Evolutionary conservation across 306 rosid genomes (phyloP).

Genomic region (Vigna unguiculata): DNA sequence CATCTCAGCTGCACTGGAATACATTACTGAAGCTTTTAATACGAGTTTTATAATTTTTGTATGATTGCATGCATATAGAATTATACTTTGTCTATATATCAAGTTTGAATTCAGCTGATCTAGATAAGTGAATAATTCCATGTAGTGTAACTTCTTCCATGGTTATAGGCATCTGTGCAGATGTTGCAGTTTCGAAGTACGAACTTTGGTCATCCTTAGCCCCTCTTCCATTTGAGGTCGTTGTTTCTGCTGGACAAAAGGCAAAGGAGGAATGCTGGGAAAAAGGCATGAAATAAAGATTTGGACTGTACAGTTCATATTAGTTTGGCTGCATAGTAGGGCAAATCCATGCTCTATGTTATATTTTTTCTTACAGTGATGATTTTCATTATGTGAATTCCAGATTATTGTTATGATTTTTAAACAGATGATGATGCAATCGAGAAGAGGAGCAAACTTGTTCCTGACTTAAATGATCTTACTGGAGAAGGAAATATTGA

Average conservation of each 20-base stretch:
- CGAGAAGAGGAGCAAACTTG: constrained; percentile 74
- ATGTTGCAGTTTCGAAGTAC: constrained; percentile 85
- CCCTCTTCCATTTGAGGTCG: constrained; percentile 98
- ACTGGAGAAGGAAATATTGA: constrained; percentile 97
- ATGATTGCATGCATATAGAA: constrained; percentile 20
- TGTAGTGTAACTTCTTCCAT: constrained; percentile 46
- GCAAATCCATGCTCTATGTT: constrained; percentile 31
- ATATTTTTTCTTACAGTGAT: constrained; percentile 18
- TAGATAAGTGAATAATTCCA: constrained; percentile 23
- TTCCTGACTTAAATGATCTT: constrained; percentile 83
- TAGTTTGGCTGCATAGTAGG: constrained; percentile 37
- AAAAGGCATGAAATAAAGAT: constrained; percentile 66
- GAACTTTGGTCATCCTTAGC: constrained; percentile 98
- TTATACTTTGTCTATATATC: constrained; percentile 36
- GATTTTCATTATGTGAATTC: constrained; percentile 38
- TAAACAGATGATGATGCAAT: constrained; percentile 72
- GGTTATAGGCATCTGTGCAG: constrained; percentile 83
- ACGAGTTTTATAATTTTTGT: constrained; percentile 23
- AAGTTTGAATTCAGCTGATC: constrained; percentile 40
- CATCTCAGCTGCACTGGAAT: constrained; percentile 25
- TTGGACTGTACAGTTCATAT: constrained; percentile 42
- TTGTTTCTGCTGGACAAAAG: constrained; percentile 97
- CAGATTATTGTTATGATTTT: constrained; percentile 37
- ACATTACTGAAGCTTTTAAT: constrained; percentile 36
- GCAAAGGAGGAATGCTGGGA: constrained; percentile 94